Conservation (phyloP, 2,329 filamentous ascomycete species). For the Neoscytalidium dimidiatum region DNA sequence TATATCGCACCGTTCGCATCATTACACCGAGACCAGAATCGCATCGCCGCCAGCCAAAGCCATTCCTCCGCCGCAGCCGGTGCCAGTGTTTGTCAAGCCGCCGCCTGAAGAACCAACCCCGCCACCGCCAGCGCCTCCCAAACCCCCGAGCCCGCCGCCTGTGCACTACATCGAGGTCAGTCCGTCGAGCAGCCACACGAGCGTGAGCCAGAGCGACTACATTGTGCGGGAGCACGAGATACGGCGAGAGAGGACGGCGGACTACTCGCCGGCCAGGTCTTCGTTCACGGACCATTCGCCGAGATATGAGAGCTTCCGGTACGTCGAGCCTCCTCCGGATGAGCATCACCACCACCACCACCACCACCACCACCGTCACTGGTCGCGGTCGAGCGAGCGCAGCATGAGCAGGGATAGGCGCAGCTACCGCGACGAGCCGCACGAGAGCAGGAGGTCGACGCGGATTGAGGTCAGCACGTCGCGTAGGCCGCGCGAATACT, state of each 20-base stretch:
- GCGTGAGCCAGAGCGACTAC: conserved; percentile 39
- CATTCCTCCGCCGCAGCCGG: conserved; percentile 43
- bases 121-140: conserved; percentile 32
- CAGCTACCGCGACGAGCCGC: conserved; percentile 29
- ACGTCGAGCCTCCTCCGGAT: conserved; percentile 44
- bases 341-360: conserved; percentile 26
- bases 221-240: conserved; percentile 48
- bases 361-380: conserved; percentile 21
- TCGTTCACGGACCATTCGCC: conserved; percentile 28
- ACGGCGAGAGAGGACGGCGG: conserved; percentile 35
- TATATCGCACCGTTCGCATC: conserved; percentile 21
- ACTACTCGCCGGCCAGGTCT: conserved; percentile 35
- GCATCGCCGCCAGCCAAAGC: conserved; percentile 24
- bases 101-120: conserved; percentile 32
- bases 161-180: conserved; percentile 49
- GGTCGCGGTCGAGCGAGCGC: conserved; percentile 29
- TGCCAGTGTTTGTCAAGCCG: conserved; percentile 41
- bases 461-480: conserved; percentile 31
- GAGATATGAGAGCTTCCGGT: conserved; percentile 49
- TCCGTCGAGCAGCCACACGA: conserved; percentile 36
- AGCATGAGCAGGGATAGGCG: conserved; percentile 34
- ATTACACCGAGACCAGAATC: conserved; percentile 24
- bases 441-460: conserved; percentile 32
- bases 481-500: conserved; percentile 9
- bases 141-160: conserved; percentile 22